Conservation (phyloP, 2,329 filamentous ascomycete species). For the Phaeomoniella chlamydospora region DNA sequence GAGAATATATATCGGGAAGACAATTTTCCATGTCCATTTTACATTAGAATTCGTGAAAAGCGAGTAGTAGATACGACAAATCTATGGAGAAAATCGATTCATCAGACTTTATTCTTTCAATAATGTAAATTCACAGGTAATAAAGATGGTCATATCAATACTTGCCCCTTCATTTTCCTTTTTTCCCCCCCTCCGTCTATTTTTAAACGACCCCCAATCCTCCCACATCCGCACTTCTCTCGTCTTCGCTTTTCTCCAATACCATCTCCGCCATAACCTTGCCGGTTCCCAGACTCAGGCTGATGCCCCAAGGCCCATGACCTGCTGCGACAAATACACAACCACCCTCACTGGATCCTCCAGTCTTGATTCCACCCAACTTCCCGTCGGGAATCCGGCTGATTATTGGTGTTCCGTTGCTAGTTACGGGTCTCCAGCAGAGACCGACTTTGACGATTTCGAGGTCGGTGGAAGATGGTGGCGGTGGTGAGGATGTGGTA, state of each 20-base stretch:
- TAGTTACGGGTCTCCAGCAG: constrained; percentile 60
- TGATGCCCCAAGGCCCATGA: constrained; percentile 65
- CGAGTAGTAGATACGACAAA: too few species aligned
- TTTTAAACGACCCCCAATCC: constrained; percentile 32
- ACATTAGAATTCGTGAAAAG: too few species aligned
- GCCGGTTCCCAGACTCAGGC: constrained; percentile 51
- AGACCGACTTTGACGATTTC: constrained; percentile 50
- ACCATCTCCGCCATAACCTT: constrained; percentile 58
- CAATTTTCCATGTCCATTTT: too few species aligned
- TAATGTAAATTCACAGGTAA: too few species aligned
- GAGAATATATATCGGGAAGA: too few species aligned
- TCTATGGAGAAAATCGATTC: too few species aligned
- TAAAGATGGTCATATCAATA: too few species aligned
- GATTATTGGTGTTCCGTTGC: constrained; percentile 49
- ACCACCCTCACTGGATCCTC: constrained; percentile 19
- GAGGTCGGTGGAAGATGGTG: constrained; percentile 29
- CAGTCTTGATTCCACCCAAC: constrained; percentile 38
- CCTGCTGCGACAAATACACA: constrained; percentile 59
- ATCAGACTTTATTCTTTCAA: too few species aligned
- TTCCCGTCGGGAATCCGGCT: constrained; percentile 39
- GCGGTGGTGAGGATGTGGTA: too few species aligned
- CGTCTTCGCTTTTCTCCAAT: too few species aligned
- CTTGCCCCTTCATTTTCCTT: too few species aligned
- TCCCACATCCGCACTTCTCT: constrained; percentile 45
- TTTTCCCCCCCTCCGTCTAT: too few species aligned